Percentiles rank a stretch among this genome's conserved stretches.
phyloP scores from a whole-genome alignment of 306 rosid genomes.

The Heteromeles arbutifolia region DNA sequence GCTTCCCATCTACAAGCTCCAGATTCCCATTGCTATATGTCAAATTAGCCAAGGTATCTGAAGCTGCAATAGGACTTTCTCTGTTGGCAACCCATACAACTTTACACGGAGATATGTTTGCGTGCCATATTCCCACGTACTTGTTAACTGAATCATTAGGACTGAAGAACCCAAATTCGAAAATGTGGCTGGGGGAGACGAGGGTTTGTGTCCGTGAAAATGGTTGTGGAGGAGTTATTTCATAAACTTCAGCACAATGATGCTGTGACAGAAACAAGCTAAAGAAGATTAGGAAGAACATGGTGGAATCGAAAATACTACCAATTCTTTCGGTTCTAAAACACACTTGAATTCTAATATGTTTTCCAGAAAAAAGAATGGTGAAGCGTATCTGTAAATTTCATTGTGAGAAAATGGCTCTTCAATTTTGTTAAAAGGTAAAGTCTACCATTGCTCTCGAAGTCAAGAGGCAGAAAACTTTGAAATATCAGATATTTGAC shows the following conservation, averaged over 20 bases:
- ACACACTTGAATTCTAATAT: neutral
- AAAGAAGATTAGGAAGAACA: neutral
- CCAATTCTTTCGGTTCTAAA: neutral
- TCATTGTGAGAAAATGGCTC: neutral
- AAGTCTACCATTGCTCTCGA: neutral
- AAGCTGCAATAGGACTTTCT: conserved; percentile 8
- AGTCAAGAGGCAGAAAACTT: neutral
- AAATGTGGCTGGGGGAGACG: neutral
- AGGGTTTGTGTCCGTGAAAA: neutral
- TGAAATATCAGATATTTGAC: neutral
- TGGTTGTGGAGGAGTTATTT: neutral
- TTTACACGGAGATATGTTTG: neutral
- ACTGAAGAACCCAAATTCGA: neutral
- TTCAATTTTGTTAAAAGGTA: neutral
- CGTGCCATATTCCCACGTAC: conserved; percentile 38
- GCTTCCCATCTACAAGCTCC: conserved; percentile 23
- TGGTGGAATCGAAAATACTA: neutral
- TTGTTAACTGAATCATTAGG: neutral
- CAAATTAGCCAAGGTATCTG: conserved; percentile 20
- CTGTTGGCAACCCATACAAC: conserved; percentile 6
- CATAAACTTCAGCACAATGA: neutral
- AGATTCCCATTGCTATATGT: conserved; percentile 25
- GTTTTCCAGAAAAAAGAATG: too few relatives aligned
- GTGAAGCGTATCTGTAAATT: too few relatives aligned
- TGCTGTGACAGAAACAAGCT: neutral